Conservation (phyloP, 2,329 filamentous ascomycete species). For the Talaromyces sp. region DNA sequence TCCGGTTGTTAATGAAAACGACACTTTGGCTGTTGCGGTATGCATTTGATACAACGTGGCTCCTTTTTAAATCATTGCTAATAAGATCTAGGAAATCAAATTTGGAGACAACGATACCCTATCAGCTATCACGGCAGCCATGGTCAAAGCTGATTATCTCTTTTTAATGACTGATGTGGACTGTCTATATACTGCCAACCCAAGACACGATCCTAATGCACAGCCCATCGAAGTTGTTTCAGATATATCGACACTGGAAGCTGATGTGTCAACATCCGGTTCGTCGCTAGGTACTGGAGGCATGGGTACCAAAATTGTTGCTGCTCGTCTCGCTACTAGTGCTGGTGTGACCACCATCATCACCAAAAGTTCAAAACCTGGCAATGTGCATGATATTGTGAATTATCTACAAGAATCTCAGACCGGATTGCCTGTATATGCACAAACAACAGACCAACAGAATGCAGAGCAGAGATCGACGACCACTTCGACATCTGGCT, state of each 20-base stretch:
- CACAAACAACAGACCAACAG: constrained; percentile 17
- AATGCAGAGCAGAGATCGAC: constrained; percentile 16
- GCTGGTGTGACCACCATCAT: constrained; percentile 95
- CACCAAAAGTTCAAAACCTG: constrained; percentile 85
- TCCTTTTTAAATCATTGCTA: neutral
- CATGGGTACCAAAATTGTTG: constrained; percentile 96
- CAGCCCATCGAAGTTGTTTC: constrained; percentile 87
- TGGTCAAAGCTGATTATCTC: constrained; percentile 93
- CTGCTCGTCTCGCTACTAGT: constrained; percentile 83
- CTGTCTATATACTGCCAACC: constrained; percentile 95
- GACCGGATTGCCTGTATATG: neutral
- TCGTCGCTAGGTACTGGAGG: constrained; percentile 88
- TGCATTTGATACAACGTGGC: neutral
- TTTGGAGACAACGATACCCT: constrained; percentile 98
- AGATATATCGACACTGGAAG: constrained; percentile 75
- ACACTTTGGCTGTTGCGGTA: constrained; percentile 83
- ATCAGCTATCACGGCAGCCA: constrained; percentile 91
- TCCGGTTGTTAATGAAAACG: constrained; percentile 98
- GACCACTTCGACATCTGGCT: constrained; percentile 39
- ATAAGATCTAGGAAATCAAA: constrained; percentile 69
- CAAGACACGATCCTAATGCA: constrained; percentile 76
- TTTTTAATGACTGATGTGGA: constrained; percentile 99
- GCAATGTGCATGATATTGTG: constrained; percentile 85
- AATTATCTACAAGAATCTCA: constrained; percentile 60
- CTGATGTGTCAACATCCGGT: constrained; percentile 85